phyloP scores from a whole-genome alignment of 2,329 filamentous ascomycete genomes.

The Fusarium sambucinum region DNA sequence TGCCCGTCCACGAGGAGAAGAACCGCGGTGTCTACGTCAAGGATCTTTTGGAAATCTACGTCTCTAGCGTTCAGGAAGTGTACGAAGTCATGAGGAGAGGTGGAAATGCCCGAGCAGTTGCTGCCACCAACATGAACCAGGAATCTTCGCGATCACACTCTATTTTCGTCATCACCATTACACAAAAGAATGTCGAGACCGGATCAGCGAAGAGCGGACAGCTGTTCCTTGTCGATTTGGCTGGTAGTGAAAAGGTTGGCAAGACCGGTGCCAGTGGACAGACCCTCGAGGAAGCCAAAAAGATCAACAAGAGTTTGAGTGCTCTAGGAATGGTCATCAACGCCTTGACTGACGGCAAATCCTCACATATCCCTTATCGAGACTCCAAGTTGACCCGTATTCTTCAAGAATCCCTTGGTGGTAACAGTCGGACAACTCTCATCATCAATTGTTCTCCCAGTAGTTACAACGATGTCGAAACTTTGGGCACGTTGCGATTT shows the following conservation, averaged over 20 bases:
- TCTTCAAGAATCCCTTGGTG: conserved; percentile 94
- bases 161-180: conserved; percentile 96
- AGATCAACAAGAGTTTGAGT: conserved; percentile 99
- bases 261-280: conserved; percentile 98
- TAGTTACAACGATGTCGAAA: conserved; percentile 97
- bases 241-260: conserved; percentile 97
- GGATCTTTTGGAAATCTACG: conserved; percentile 92
- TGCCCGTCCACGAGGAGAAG: conserved; percentile 98
- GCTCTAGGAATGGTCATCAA: conserved; percentile 99
- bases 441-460: conserved; percentile 99
- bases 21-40: conserved; percentile 97
- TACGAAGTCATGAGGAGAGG: conserved; percentile 97
- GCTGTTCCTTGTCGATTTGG: conserved; percentile 96
- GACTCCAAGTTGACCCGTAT: conserved; percentile 98
- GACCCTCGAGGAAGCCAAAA: conserved; percentile 97
- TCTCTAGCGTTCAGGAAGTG: conserved; percentile 93
- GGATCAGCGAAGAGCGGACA: conserved; percentile 96
- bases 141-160: conserved; percentile 98
- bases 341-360: conserved; percentile 95
- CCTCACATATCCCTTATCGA: conserved; percentile 93
- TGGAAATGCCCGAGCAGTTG: conserved; percentile 88
- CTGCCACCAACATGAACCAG: conserved; percentile 98
- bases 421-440: conserved; percentile 97
- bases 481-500: conserved; percentile 89
- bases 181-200: conserved; percentile 97